phyloP scores from a whole-genome alignment of 805 yeast genomes.

The Blastobotrys terrestris region DNA sequence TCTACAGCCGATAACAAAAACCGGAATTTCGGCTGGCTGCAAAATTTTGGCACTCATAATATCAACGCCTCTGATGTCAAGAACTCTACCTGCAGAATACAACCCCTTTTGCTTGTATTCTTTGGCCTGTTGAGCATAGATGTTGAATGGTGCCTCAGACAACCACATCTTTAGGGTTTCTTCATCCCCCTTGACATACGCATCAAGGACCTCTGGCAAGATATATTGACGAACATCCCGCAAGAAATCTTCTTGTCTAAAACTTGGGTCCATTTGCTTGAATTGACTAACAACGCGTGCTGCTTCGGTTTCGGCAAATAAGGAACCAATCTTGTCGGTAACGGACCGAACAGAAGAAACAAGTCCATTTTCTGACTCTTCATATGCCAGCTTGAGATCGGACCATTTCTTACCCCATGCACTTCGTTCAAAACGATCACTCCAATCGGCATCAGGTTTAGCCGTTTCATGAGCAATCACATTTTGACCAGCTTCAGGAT shows the following conservation, averaged over 20 bases:
- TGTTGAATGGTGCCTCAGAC: slow-evolving; percentile 93
- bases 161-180: slow-evolving; percentile 81
- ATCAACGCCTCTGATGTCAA: slow-evolving; percentile 94
- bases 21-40: slow-evolving; percentile 90
- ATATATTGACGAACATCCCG: slow-evolving; percentile 84
- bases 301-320: slow-evolving; percentile 93
- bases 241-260: slow-evolving; percentile 71
- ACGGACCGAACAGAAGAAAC: slow-evolving; percentile 75
- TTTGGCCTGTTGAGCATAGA: slow-evolving; percentile 89
- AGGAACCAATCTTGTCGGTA: slow-evolving; percentile 72
- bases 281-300: slow-evolving; percentile 86
- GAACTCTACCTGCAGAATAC: slow-evolving; percentile 82
- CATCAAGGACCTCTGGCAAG: slow-evolving; percentile 92
- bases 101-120: slow-evolving; percentile 86
- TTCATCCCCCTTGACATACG: slow-evolving; percentile 88
- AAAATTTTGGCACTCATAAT: slow-evolving; percentile 80
- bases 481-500: slow-evolving; percentile 65
- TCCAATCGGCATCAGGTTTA: slow-evolving; percentile 66
- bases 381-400: slow-evolving; percentile 56
- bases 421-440: slow-evolving; percentile 59
- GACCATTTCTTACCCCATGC: slow-evolving; percentile 60
- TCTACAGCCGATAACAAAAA: slow-evolving; percentile 86
- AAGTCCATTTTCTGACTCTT: slow-evolving; percentile 90
- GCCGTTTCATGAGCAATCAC: slow-evolving; percentile 77
- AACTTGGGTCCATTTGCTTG: slow-evolving; percentile 83